Base-by-base conservation (phyloP, 2,329 filamentous ascomycete genomes). In the Venturia effusa region DNA sequence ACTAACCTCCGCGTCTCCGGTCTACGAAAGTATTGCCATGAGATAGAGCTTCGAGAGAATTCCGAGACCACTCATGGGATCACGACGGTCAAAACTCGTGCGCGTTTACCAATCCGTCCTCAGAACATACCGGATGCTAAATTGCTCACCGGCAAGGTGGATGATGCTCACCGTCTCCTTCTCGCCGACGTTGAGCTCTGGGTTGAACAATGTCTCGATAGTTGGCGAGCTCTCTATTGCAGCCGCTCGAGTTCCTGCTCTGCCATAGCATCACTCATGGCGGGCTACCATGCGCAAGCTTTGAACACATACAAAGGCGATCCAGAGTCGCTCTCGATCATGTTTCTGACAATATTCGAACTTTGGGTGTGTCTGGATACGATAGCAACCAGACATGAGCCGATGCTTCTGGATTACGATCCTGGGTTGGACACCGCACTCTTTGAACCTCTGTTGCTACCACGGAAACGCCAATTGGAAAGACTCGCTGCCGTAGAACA, bases 301-400 rank as follows among this genome's bases (percentile, higher is more conserved):
- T 57, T 24, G 6, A 17, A 3, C 51, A 24, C 51, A 1, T 62
- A 51, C 51, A 37, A 51, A 22, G 4, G 37, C 4, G 40, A 62
- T 17, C 63, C 63, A 22, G 27, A 41, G 24, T 59, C 64, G 6
- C 41, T 32, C 15, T 54, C 84, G 34, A 64, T 72, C 0, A 77
- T 82, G 67, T 71, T 88, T 0, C 74, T 89, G 1, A 77, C 74
- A 8, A 54, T 84, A 0, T 79, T 88, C 69, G 80, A 84, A 61
- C 67, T 86, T 0, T 89, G 85, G 86, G 70, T 81, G 3, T 68
- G 70, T 1, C 78, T 88, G 70, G 87, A 89, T 66, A 68, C 73
- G 13, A 71, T 69, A n/a, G 79, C 81, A 0, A 71, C 76, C 0
- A 13, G 55, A 0, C 66, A 66, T 0, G 83, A 76, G 59, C 79